Evolutionary conservation across 768 basidiomycete species (phyloP), one percentile per base, ranked within the genome.

Genomic region (Amanita phalloides): DNA sequence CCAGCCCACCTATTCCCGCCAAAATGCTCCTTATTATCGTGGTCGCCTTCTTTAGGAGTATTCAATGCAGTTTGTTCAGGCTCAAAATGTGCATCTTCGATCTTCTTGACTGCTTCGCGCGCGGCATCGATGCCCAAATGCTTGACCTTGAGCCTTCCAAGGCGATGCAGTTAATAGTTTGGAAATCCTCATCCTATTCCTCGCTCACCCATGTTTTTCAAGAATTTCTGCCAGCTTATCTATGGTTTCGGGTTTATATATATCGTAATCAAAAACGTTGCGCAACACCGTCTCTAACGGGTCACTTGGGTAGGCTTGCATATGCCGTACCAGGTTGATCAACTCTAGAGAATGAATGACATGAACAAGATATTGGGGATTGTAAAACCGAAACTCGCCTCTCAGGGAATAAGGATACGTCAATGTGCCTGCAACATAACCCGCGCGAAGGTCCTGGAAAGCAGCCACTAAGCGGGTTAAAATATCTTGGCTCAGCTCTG

Each of bases 201-300:
- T 26, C 41, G 54, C 69, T 20, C 53, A 83, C 82, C 81, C 82
- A 55, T 84, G 80, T 51, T 75, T 75, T 45, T 75, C 66, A 33
- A 85, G 63, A 25, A 84, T 81, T 25, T 77, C 72, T 0, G 71
- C 71, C 17, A 85, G 66, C 58, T 76, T 77, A 45, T 82, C 77
- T 37, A 81, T 79, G 5, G 78, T 81, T 56, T 83, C 82, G 1
- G 76, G 77, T 56, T 76, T 78, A 61, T 81, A 81, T 5, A 85
- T 71, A 58, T 85, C 82, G 51, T 83, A 85, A 59, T 85, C 82
- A 56, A 85, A 85, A 8, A 84, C 69, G 57, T 84, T 85, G 13
- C 82, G 70, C 13, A 85, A 64, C 6, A 77, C 75, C 38, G 72
- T 70, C n/a, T 76, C 81, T 9, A 84, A 65, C 0, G 76, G 62